Evolutionary conservation across 768 basidiomycete species (phyloP), one percentile per base, ranked within the genome.

Genomic region (Boletus sp.): DNA sequence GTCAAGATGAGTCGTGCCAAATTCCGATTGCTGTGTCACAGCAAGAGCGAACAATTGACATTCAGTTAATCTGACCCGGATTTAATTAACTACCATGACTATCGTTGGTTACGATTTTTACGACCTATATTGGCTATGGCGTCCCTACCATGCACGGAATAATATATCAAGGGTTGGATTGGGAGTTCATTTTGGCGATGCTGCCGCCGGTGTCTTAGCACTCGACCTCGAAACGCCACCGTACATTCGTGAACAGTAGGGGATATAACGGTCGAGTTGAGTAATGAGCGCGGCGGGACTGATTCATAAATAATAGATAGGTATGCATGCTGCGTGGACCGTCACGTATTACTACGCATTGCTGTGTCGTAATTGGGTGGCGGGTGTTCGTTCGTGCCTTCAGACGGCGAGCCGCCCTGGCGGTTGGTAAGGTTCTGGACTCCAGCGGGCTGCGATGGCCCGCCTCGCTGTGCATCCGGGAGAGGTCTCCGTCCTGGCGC

Each of bases 351-450:
- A 15, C 33, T 20, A 24, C 47, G 54, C 52, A 56, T 37, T 33
- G 54, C 68, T n/a, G 59, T 62, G 28, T 55, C 50, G 36, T 70
- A 70, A 44, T 50, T 33, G 0, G 69, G 67, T 28, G 64, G 67
- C 29, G 64, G 67, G 0, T 39, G 50, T 8, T 55, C 39, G 39
- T 50, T 33, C 30, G 17, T 10, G 50, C 24, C 20, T 33, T 45
- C 48, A 17, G 24, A 9, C 18, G 2, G 17, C 9, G n/a, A 39
- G 4, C 35, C 17, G 41, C 8, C 40, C 5, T 42, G 18, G 17
- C 45, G 46, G 12, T 39, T 28, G 29, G 33, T 45, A 44, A 42
- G 36, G 35, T 39, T 52, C 9, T 29, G 17, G 10, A 20, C 8
- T 9, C 46, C 49, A 17, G 44, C 17, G 9, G 42, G 20, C 4